phyloP scores from a whole-genome alignment of 495 filamentous ascomycete species.

The Bryoglossum gracile region DNA sequence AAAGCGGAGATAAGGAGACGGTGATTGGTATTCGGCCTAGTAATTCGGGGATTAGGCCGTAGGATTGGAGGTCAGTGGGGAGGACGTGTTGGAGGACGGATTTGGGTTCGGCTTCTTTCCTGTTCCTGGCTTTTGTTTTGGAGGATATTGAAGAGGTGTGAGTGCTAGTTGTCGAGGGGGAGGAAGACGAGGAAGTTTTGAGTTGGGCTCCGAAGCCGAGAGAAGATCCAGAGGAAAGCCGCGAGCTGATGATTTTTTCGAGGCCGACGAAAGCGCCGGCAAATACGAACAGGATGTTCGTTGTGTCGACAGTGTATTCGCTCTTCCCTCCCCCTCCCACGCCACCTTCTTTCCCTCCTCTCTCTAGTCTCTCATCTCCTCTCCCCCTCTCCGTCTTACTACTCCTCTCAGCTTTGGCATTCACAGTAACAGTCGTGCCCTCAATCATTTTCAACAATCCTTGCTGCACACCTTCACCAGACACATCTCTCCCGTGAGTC shows the following conservation, averaged over 20 bases:
- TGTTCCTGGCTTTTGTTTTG: too few species aligned
- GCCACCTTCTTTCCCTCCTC: constrained; percentile 8
- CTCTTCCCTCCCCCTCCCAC: constrained; percentile 46
- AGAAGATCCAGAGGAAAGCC: constrained; percentile 69
- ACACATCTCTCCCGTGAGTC: constrained; percentile 63
- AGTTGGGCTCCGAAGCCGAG: constrained; percentile 90
- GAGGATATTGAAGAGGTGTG: background rate
- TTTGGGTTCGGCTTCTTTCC: constrained; percentile 32
- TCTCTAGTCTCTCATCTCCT: constrained; percentile 13
- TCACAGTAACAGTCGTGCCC: constrained; percentile 84
- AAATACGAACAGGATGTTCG: constrained; percentile 95
- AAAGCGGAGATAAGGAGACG: constrained; percentile 73
- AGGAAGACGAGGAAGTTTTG: constrained; percentile 34
- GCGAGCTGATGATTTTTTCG: constrained; percentile 78
- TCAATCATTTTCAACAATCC: constrained; percentile 93
- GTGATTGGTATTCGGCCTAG: constrained; percentile 81
- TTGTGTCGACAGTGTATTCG: constrained; percentile 88
- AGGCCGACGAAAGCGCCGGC: constrained; percentile 93
- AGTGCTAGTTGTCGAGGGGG: background rate
- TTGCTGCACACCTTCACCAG: constrained; percentile 93
- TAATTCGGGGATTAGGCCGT: constrained; percentile 94
- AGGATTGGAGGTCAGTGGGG: constrained; percentile 78
- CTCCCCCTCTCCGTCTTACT: constrained; percentile 10
- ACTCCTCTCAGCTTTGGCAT: constrained; percentile 52
- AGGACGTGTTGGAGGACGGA: constrained; percentile 64